Evolutionary conservation across 352 stramenopile species (phyloP).

Genomic region (Peronosclerospora sorghi): DNA sequence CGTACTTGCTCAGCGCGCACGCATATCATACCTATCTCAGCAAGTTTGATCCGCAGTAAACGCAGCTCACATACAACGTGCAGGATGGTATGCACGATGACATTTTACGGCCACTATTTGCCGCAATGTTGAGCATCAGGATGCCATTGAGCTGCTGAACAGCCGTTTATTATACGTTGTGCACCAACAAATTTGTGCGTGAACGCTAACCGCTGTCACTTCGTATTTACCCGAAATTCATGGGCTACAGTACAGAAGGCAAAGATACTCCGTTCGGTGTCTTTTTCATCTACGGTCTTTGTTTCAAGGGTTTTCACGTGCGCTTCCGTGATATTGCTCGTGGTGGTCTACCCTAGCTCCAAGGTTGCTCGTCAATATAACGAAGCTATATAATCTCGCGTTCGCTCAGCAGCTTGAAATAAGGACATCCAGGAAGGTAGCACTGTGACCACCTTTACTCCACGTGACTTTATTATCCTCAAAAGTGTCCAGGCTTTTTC

Average conservation of each 20-base stretch:
- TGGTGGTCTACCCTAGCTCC: constrained; percentile 62
- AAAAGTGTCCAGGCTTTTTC: constrained; percentile 97
- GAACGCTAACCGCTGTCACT: constrained; percentile 75
- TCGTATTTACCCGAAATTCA: constrained; percentile 66
- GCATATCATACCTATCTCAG: constrained; percentile 92
- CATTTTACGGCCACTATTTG: constrained; percentile 68
- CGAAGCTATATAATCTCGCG: constrained; percentile 75
- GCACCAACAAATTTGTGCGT: constrained; percentile 76
- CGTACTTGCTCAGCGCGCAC: constrained; percentile 91
- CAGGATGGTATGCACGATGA: constrained; percentile 34
- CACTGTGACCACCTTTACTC: constrained; percentile 62
- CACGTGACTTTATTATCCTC: constrained; percentile 85
- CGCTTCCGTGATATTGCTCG: constrained; percentile 77
- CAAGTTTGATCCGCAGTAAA: constrained; percentile 57
- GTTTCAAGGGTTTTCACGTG: constrained; percentile 90
- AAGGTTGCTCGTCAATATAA: constrained; percentile 74
- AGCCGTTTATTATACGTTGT: constrained; percentile 55
- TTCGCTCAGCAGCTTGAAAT: constrained; percentile 84
- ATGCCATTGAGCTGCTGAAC: constrained; percentile 68
- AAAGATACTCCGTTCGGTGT: constrained; percentile 91
- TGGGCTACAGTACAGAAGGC: constrained; percentile 69
- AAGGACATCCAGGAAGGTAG: constrained; percentile 81
- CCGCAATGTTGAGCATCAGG: constrained; percentile 58
- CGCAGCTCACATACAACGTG: constrained; percentile 26
- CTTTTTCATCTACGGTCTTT: constrained; percentile 93